These are phyloP conservation scores for Podospora appendiculata DNA, from an alignment of 495 filamentous ascomycete genomes.

Conservation along the genomic window DNA sequence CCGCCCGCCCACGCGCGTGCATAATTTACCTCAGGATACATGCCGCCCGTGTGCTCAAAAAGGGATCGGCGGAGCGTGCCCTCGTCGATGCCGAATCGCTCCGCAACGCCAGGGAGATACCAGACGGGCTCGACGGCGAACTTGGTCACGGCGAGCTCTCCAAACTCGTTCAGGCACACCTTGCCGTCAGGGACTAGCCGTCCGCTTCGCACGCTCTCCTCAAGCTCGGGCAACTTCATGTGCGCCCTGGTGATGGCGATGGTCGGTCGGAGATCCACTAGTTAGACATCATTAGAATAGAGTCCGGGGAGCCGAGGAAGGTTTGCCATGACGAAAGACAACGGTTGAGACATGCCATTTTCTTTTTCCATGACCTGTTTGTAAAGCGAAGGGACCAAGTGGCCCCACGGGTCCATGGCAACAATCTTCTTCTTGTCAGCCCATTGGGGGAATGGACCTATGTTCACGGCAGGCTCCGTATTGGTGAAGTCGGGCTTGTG, in stretches of 20 bases:
- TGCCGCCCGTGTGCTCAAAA: conserved; percentile 93
- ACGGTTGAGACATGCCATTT: conserved; percentile 29
- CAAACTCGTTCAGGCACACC: conserved; percentile 73
- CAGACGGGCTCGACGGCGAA: conserved; percentile 94
- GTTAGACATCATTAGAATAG: neutral
- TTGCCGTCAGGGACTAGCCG: conserved; percentile 82
- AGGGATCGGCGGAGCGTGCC: conserved; percentile 74
- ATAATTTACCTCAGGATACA: conserved; percentile 63
- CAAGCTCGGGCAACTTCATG: conserved; percentile 93
- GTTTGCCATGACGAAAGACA: neutral
- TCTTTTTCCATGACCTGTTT: conserved; percentile 60
- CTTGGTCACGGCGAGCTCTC: conserved; percentile 92
- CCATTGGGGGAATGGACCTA: conserved; percentile 88
- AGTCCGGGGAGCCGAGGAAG: no score
- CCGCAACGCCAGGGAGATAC: conserved; percentile 93
- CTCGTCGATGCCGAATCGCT: conserved; percentile 93
- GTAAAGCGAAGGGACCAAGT: conserved; percentile 78
- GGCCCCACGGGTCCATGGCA: conserved; percentile 92
- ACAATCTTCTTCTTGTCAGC: conserved; percentile 90
- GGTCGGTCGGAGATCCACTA: conserved; percentile 82
- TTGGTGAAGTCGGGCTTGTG: conserved; percentile 91
- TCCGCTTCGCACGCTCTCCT: conserved; percentile 73
- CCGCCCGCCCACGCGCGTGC: neutral
- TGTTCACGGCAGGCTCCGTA: conserved; percentile 79
- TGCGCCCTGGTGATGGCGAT: conserved; percentile 93